Base-by-base conservation (phyloP, 139 green algal species). In the Marvania coccoides region DNA sequence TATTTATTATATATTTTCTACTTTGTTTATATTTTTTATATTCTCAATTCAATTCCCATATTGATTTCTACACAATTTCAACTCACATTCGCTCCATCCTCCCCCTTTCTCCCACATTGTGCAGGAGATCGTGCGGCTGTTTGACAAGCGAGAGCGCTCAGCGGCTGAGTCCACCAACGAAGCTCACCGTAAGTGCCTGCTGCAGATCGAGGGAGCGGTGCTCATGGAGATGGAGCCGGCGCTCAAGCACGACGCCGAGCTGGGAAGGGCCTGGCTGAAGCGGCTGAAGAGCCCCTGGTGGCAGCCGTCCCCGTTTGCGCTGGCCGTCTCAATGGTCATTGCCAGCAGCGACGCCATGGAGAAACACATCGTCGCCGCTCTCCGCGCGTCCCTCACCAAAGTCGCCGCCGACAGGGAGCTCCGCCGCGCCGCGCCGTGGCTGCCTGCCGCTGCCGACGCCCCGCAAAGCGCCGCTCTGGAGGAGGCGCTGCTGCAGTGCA, bases 201-300 rank as follows among this genome's bases (percentile, higher is more conserved):
- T 65, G 36, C 35, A 75, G 46, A 46, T 75, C 35, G 61, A 68
- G 36, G 60, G 69, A 29, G 42, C 68, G 40, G 59, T 70, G 19
- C 35, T 75, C 35, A 36, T 75, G 47, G 58, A 75, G 19, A 69
- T 75, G 5, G 69, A 75, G 35, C 62, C 69, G 69, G 69, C 60
- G 1, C 35, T 31, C 24, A 75, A 75, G 57, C 47, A 75, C 47
- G 69, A 75, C 36, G 61, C 36, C 15, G 69, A 68, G 36, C 45
- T 75, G 35, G 69, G 69, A 8, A 38, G 46, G 38, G 51, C 61
- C 35, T 42, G 64, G 38, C 36, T 58, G 33, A 6, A 19, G 10
- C 3, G 5, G 34, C 3, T 67, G 60, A 5, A 12, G 24, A 1
- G 26, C 23, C n/a, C 19, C 19, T 29, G 19, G 6, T 30, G 48